phyloP scores from a whole-genome alignment of 2,329 filamentous ascomycete genomes.

The Monilinia polystroma region DNA sequence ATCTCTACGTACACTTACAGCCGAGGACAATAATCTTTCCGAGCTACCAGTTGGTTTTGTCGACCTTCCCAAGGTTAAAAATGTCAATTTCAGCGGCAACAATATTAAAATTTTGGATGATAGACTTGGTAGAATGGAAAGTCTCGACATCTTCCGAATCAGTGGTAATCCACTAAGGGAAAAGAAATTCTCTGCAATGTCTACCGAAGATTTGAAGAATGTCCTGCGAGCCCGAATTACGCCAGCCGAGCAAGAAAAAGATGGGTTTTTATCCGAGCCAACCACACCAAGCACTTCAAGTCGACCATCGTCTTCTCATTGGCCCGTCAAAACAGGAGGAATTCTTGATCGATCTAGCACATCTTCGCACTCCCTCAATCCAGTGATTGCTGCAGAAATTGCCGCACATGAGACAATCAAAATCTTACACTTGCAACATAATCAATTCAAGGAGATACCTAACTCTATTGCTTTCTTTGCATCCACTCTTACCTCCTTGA shows the following conservation, averaged over 20 bases:
- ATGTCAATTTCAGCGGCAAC: constrained; percentile 82
- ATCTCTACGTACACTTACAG: constrained; percentile 68
- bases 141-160: constrained; percentile 70
- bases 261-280: constrained; percentile 33
- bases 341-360: constrained; percentile 70
- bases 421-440: constrained; percentile 72
- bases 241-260: constrained; percentile 44
- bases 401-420: constrained; percentile 53
- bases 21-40: constrained; percentile 78
- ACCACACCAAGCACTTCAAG: constrained; percentile 29
- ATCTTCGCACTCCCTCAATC: constrained; percentile 58
- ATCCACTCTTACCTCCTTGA: constrained; percentile 67
- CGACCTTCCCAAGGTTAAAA: constrained; percentile 64
- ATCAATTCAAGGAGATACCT: constrained; percentile 70
- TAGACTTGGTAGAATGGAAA: constrained; percentile 76
- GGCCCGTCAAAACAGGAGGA: constrained; percentile 44
- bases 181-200: constrained; percentile 79
- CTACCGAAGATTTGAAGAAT: constrained; percentile 77
- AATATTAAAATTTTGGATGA: constrained; percentile 74
- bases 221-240: constrained; percentile 66
- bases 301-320: constrained; percentile 33
- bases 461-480: constrained; percentile 68
- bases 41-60: constrained; percentile 75
- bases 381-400: constrained; percentile 55
- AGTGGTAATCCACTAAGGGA: constrained; percentile 89